Percentiles rank a stretch among this genome's conserved stretches.
These are phyloP conservation scores for Crithidia sp. DNA, from an alignment of 208 protist genomes.

Conservation along the genomic window DNA sequence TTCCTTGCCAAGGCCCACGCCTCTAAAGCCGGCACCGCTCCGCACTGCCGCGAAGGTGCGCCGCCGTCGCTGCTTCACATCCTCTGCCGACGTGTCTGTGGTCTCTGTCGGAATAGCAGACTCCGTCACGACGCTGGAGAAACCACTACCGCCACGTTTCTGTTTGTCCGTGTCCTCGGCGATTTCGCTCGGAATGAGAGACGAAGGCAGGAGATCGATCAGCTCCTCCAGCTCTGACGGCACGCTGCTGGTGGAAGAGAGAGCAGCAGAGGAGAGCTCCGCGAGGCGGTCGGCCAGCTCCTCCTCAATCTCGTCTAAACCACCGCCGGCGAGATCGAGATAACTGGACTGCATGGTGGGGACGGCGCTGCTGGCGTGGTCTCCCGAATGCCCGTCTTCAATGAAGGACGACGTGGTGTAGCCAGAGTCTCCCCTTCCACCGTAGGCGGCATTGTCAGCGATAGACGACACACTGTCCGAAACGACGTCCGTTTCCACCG, in stretches of 20 bases:
- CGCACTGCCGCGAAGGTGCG: constrained; percentile 17
- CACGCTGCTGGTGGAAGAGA: constrained; percentile 2
- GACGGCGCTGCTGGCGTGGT: neutral
- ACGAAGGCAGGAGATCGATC: constrained; percentile 29
- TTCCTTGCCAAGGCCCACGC: neutral
- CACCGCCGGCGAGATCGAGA: neutral
- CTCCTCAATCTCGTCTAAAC: constrained; percentile 38
- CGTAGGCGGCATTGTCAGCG: neutral
- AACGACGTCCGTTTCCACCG: neutral
- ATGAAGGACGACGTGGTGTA: constrained; percentile 1
- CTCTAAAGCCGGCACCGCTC: neutral
- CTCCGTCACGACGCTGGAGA: neutral
- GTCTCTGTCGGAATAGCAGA: constrained; percentile 18
- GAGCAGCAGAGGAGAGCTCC: constrained; percentile 20
- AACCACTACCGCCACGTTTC: neutral
- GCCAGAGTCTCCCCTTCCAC: neutral
- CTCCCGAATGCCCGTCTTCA: neutral
- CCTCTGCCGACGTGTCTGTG: constrained; percentile 3
- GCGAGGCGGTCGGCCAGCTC: constrained; percentile 25
- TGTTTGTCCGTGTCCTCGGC: neutral
- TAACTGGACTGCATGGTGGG: neutral
- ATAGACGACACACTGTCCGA: constrained; percentile 8
- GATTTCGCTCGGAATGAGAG: constrained; percentile 27
- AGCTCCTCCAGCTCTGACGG: constrained; percentile 36
- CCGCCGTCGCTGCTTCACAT: constrained; percentile 10